Evolutionary conservation across 2,329 filamentous ascomycete genomes (phyloP), one percentile per base, ranked within the genome.

Genomic region (Zasmidium angulare): DNA sequence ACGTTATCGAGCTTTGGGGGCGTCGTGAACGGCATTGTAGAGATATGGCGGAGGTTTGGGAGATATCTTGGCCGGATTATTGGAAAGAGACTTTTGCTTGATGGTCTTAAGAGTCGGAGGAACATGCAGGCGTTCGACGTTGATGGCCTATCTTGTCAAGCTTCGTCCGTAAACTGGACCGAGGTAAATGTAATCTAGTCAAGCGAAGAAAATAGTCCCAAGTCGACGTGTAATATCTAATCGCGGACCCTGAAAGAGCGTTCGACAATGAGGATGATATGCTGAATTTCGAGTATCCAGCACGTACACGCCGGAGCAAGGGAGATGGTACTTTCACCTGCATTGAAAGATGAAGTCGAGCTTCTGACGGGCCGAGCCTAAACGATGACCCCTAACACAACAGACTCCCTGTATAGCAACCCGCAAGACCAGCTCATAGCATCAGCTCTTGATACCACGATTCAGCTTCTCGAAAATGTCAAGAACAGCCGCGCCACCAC

Each of bases 381-480:
- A 43, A 43, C n/a, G n/a, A 43, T 4, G 6, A 43, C 36, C 4
- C 11, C 36, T 14, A 50, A 23, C 19, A 20, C 14, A 21, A 52
- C 21, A 52, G 12, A 52, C 29, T 20, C 26, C 49, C 14, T 14
- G 17, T 10, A 4, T 20, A 52, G 48, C 48, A 23, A 50, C 20
- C 36, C 14, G 14, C 11, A 43, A 43, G 12, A 43, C n/a, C 6
- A 17, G n/a, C n/a, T 43, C 36, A 21, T 40, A 17, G 11, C 17
- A 40, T 55, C 24, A 55, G 20, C 47, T 50, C 49, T 64, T 62
- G 49, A 72, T 65, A 3, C 70, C 70, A 24, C 68, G 60, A 58
- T 73, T 71, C 53, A 73, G 59, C 63, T 73, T 68, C 50, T 69
- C 72, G 46, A 73, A 63, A 48, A 74, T 53, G 29, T 67, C 71